These are phyloP conservation scores for Cicer arietinum DNA, from an alignment of 306 rosid species.

Conservation along the genomic window DNA sequence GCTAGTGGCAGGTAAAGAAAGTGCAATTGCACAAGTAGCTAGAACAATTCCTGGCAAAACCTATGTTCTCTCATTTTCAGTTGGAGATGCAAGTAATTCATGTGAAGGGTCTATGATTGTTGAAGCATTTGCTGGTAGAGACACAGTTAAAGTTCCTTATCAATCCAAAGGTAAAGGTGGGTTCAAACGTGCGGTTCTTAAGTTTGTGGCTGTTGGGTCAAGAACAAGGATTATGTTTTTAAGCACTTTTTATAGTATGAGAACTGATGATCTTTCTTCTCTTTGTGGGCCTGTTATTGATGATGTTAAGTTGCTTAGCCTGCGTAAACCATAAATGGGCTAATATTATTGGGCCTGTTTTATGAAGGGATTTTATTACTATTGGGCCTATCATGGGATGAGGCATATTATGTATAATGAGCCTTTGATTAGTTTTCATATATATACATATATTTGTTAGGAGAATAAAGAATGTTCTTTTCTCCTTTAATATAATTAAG, in stretches of 20 bases:
- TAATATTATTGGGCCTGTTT: not conserved
- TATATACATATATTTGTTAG: constrained; percentile 25
- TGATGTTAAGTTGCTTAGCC: constrained; percentile 75
- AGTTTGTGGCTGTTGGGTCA: constrained; percentile 60
- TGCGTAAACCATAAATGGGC: constrained; percentile 53
- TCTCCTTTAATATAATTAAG: not conserved
- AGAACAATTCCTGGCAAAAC: constrained; percentile 76
- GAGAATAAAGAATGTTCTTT: not conserved
- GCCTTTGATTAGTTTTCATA: constrained; percentile 10
- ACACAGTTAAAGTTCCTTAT: constrained; percentile 83
- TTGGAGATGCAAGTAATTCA: constrained; percentile 89
- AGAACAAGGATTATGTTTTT: constrained; percentile 81
- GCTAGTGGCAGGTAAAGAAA: constrained; percentile 89
- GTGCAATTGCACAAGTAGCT: constrained; percentile 90
- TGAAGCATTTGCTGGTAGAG: constrained; percentile 82
- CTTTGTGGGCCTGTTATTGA: constrained; percentile 96
- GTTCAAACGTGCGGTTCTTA: constrained; percentile 75
- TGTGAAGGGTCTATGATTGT: constrained; percentile 91
- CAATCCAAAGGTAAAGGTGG: constrained; percentile 93
- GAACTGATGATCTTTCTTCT: constrained; percentile 93
- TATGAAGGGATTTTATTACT: no score
- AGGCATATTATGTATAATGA: not conserved
- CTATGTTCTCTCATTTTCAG: constrained; percentile 72
- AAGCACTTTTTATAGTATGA: constrained; percentile 84
- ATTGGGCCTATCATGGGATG: no score